These are phyloP conservation scores for Oidiodendron maius DNA, from an alignment of 495 filamentous ascomycete species.

Conservation along the genomic window DNA sequence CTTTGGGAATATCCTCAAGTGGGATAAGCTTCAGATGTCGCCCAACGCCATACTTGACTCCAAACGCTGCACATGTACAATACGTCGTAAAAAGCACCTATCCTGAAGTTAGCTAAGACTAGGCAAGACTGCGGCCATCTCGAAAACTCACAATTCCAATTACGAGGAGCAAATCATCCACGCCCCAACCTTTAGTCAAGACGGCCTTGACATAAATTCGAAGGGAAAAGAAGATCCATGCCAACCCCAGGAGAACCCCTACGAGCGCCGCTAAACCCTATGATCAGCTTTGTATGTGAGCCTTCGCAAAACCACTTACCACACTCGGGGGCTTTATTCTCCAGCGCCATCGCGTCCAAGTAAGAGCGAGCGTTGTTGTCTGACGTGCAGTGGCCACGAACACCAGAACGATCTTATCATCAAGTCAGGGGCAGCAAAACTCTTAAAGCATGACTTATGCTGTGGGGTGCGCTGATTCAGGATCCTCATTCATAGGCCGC, in stretches of 20 bases:
- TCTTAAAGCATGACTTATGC: not conserved
- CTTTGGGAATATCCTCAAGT: constrained; percentile 3
- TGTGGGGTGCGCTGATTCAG: too few relatives aligned
- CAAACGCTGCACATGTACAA: constrained; percentile 1
- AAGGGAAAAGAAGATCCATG: constrained; percentile 16
- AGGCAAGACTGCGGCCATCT: too few relatives aligned
- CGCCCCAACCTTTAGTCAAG: constrained; percentile 15
- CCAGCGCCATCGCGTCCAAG: not conserved
- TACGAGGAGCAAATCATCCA: constrained; percentile 16
- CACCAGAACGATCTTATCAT: too few relatives aligned
- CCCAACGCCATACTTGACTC: constrained; percentile 16
- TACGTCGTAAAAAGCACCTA: constrained; percentile 16
- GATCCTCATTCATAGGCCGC: too few relatives aligned
- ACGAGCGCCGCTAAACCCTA: constrained; percentile 9
- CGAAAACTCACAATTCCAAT: constrained; percentile 12
- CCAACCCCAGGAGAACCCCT: constrained; percentile 13
- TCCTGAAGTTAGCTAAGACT: not conserved
- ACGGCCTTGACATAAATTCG: constrained; percentile 17
- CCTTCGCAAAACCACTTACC: not conserved
- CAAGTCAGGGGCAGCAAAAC: too few relatives aligned
- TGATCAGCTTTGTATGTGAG: not conserved
- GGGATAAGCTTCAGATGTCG: constrained; percentile 9
- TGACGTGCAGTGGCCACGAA: not conserved
- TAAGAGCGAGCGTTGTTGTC: too few relatives aligned
- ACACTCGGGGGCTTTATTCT: not conserved